Conservation (phyloP, 805 yeast species). For the Metschnikowia amazonensis region DNA sequence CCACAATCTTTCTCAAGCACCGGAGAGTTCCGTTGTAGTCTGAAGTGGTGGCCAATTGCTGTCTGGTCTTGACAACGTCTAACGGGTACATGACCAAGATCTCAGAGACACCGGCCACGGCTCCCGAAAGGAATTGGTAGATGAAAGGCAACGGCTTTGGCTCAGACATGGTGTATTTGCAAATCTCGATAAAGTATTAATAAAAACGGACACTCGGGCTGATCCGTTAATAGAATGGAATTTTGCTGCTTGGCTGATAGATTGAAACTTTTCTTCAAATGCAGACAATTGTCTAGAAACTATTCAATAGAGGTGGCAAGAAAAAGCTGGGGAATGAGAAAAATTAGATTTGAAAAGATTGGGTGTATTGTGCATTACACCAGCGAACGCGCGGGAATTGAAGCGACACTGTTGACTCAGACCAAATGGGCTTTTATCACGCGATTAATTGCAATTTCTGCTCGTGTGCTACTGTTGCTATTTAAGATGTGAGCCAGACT, state of each 20-base stretch:
- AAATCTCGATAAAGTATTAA: background rate
- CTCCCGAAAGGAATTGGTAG: constrained; percentile 90
- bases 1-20: constrained; percentile 77
- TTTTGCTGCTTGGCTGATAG: background rate
- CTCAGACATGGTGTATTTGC: constrained; percentile 19
- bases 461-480: no score
- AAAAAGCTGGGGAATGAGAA: constrained; percentile 4
- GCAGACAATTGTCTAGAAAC: background rate
- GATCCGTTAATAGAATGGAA: background rate
- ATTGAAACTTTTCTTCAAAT: background rate
- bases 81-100: constrained; percentile 93
- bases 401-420: background rate
- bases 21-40: constrained; percentile 82
- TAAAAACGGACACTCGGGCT: background rate
- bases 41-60: constrained; percentile 64
- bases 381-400: constrained; percentile 3
- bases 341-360: background rate
- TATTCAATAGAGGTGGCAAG: background rate
- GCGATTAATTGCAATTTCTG: background rate
- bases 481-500: background rate
- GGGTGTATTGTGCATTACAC: constrained; percentile 1
- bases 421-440: background rate
- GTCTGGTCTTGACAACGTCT: constrained; percentile 95
- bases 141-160: constrained; percentile 64
- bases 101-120: constrained; percentile 94